Evolutionary conservation across 2,329 filamentous ascomycete species (phyloP), one percentile per base, ranked within the genome.

Genomic region (Alternaria sp.): DNA sequence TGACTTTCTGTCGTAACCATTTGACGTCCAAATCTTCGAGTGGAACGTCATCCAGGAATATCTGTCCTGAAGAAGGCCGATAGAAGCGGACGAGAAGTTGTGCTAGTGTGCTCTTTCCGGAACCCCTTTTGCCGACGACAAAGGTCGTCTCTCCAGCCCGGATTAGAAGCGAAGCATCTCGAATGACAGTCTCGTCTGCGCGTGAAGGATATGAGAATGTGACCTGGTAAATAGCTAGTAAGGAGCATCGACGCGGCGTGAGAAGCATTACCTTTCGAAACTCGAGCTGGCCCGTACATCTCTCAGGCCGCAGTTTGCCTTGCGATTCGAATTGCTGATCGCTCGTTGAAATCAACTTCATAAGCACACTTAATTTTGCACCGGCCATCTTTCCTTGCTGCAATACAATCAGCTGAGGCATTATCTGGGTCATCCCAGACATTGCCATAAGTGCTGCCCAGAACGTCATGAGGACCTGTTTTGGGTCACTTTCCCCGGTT

Each of bases 71-170:
- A 0, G 81, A 78, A 0, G 92, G 88, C 7, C 87, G 83, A 74
- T 97, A 97, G 70, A 96, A 92, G 12, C 90, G 88, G 55, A 94
- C 84, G 1, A 98, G 84, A 0, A 98, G 84, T 74, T 93, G 93
- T 1, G 91, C 90, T 2, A 98, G 75, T 0, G 95, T 98, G 70
- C 93, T 97, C 78, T 98, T 98, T 0, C 95, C 95, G 2, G 93
- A 97, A 0, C 96, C 96, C 73, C 93, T 97, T 71, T 86, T 87
- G 0, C 95, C 96, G 54, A 97, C 88, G 3, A 98, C 84, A 73
- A 96, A 97, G 0, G 89, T 93, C 4, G 90, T 88, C 65, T 92
- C 84, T 0, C 92, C 90, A 0, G 90, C 85, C 0, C 89, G 87
- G 61, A 98, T 95, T 67, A 85, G 87, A 64, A 97, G 86, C 0